Conservation (phyloP, 441 rosid species). For the Adansonia madagascariensis region DNA sequence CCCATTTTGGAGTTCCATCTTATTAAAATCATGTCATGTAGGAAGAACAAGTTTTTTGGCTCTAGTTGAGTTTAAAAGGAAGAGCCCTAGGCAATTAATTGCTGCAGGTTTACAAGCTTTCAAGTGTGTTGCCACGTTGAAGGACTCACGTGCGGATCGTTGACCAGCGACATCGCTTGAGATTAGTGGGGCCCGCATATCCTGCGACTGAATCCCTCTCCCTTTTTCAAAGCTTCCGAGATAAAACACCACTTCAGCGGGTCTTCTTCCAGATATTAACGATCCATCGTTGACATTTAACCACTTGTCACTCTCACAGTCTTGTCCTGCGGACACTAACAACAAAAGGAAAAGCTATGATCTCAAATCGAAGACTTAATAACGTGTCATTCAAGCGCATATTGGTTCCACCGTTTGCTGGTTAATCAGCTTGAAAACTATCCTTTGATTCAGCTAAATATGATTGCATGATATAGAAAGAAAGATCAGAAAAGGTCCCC, state of each 20-base stretch:
- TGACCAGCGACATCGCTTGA: background rate
- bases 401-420: background rate
- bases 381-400: background rate
- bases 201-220: background rate
- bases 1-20: background rate
- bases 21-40: background rate
- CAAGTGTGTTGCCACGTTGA: background rate
- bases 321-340: background rate
- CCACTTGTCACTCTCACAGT: constrained; percentile 26
- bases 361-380: constrained; percentile 7
- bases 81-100: background rate
- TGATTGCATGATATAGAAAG: background rate
- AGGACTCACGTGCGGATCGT: background rate
- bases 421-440: background rate
- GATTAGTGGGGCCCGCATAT: background rate
- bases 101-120: background rate
- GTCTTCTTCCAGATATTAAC: background rate
- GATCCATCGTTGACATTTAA: background rate
- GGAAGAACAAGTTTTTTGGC: no score
- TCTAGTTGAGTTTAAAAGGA: no score
- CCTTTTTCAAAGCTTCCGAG: background rate
- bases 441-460: background rate
- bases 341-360: background rate
- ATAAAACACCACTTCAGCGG: constrained; percentile 6
- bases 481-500: background rate